Evolutionary conservation across 768 basidiomycete species (phyloP).

Genomic region (Lentinus brumalis): DNA sequence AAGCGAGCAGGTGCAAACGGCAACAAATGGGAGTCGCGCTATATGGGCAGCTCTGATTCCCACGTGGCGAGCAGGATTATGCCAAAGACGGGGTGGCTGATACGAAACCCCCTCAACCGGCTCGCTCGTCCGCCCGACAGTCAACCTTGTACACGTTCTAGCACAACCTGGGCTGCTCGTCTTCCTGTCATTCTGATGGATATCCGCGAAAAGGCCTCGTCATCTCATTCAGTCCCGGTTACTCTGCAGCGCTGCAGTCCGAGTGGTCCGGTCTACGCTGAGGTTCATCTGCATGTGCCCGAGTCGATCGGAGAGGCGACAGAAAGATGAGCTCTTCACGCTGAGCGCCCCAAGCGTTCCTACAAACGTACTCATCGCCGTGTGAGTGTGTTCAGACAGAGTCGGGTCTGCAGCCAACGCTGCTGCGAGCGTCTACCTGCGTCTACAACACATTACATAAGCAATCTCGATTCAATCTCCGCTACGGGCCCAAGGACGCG

Average conservation of each 20-base stretch:
- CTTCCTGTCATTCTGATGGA: not conserved
- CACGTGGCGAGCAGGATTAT: conserved; percentile 24
- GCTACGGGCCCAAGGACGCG: conserved; percentile 10
- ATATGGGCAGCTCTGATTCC: conserved; percentile 19
- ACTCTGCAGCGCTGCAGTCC: too few relatives aligned
- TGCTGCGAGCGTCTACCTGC: not conserved
- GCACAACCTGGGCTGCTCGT: not conserved
- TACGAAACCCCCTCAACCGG: not conserved
- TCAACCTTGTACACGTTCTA: not conserved
- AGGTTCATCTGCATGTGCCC: too few relatives aligned
- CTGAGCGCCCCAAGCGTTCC: too few relatives aligned
- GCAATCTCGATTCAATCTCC: conserved; percentile 8
- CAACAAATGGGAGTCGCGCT: conserved; percentile 20
- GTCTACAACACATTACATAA: not conserved
- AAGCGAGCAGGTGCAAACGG: conserved; percentile 12
- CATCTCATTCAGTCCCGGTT: not conserved
- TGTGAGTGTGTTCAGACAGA: too few relatives aligned
- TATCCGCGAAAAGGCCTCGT: not conserved
- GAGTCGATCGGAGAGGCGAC: too few relatives aligned
- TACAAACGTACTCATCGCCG: too few relatives aligned
- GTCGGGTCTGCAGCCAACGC: too few relatives aligned
- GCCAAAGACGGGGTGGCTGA: conserved; percentile 4
- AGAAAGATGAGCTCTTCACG: too few relatives aligned
- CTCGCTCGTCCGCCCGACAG: not conserved
- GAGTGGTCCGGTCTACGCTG: too few relatives aligned